Conservation (phyloP, 1,284 basidiomycete genomes). For the Grifola frondosa region DNA sequence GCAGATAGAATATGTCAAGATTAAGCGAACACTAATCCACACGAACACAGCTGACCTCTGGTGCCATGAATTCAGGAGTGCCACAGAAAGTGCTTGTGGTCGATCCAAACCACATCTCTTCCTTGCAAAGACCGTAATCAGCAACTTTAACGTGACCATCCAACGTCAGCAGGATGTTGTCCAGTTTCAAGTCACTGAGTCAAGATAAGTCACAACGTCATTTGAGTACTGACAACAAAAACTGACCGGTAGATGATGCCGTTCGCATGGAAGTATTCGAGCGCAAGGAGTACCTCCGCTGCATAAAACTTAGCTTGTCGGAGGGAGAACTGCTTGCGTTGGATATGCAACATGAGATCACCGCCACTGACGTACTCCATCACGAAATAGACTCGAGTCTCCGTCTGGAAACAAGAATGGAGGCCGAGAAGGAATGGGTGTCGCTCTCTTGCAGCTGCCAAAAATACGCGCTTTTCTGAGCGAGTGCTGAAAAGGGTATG, state of each 20-base stretch:
- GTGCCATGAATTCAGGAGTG: constrained; percentile 99
- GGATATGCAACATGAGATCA: constrained; percentile 82
- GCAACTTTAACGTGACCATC: constrained; percentile 99
- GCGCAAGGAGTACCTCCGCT: constrained; percentile 92
- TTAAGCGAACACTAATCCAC: neutral
- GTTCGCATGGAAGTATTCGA: constrained; percentile 98
- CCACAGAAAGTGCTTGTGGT: constrained; percentile 99
- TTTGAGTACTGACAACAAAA: neutral
- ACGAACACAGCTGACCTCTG: constrained; percentile 66
- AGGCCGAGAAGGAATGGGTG: constrained; percentile 97
- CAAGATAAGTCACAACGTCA: constrained; percentile 1
- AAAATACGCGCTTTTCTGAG: constrained; percentile 98
- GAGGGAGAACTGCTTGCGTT: constrained; percentile 79
- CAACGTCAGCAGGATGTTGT: constrained; percentile 95
- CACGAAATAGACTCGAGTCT: constrained; percentile 90
- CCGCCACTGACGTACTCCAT: constrained; percentile 81
- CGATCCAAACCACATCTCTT: constrained; percentile 96
- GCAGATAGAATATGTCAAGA: neutral
- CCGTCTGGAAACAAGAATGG: constrained; percentile 99
- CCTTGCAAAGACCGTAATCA: constrained; percentile 99
- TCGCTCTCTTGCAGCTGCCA: constrained; percentile 92
- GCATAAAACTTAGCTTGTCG: constrained; percentile 97
- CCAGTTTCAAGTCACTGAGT: constrained; percentile 90
- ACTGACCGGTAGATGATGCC: constrained; percentile 90
- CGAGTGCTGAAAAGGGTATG: constrained; percentile 68